A percentile compares a stretch with the other conserved stretches of the same genome.
Conservation (phyloP, 2,329 filamentous ascomycete species). For the Colletotrichum karsti region DNA sequence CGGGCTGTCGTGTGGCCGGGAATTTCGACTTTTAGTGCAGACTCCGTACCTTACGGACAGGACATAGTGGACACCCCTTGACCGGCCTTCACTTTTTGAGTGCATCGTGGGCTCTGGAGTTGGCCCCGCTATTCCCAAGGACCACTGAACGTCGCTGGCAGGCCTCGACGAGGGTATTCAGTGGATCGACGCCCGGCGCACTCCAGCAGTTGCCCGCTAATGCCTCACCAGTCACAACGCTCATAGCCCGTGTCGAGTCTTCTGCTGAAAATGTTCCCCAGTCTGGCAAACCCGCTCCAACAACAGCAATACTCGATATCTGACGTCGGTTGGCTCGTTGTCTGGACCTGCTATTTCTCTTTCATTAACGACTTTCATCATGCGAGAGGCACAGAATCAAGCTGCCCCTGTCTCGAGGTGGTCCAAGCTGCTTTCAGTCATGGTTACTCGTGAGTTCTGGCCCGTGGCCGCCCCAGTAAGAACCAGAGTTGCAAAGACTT, state of each 20-base stretch:
- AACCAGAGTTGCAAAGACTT: not conserved
- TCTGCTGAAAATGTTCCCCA: slow-evolving; percentile 15
- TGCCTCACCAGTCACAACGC: slow-evolving; percentile 19
- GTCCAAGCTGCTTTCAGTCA: not conserved
- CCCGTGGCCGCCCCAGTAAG: not conserved
- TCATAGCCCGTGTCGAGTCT: not conserved
- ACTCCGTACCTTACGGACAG: too few relatives aligned
- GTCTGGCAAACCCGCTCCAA: not conserved
- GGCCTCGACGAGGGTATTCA: slow-evolving; percentile 19
- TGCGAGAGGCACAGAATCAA: slow-evolving; percentile 12
- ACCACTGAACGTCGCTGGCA: slow-evolving; percentile 13
- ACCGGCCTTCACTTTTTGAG: too few relatives aligned
- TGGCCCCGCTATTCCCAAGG: not conserved
- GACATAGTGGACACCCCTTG: not conserved
- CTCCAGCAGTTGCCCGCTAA: slow-evolving; percentile 9
- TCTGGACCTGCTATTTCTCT: not conserved
- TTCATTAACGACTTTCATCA: slow-evolving; percentile 6
- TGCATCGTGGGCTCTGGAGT: not conserved
- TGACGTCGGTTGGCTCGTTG: not conserved
- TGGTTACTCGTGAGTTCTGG: not conserved
- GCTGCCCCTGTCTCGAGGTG: not conserved
- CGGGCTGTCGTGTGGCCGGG: slow-evolving; percentile 18
- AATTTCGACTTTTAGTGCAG: not conserved
- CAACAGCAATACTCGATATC: not conserved
- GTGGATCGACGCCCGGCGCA: slow-evolving; percentile 14